These are phyloP conservation scores for Rubia tinctorum DNA, from an alignment of 305 asterid genomes.

Conservation along the genomic window DNA sequence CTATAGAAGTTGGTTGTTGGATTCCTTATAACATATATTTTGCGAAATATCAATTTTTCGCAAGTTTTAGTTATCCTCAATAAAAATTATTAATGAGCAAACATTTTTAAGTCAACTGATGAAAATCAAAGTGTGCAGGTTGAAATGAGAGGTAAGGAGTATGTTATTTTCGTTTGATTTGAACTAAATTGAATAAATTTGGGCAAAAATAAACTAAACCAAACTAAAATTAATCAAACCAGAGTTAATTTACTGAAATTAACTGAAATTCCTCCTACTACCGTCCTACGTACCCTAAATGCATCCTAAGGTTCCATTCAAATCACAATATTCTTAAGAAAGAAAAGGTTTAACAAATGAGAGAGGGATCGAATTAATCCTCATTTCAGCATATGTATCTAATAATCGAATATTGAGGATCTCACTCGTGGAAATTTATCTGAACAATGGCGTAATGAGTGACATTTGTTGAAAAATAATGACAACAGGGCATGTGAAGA, in stretches of 20 bases:
- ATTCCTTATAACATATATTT: no score
- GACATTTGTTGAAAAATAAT: background rate
- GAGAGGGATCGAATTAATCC: background rate
- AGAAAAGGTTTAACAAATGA: background rate
- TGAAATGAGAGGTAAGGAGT: no score
- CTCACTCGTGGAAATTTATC: slow-evolving; percentile 16
- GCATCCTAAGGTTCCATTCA: background rate
- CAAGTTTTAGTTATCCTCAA: no score
- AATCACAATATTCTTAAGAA: background rate
- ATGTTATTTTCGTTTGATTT: no score
- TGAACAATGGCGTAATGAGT: background rate
- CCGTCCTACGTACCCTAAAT: background rate
- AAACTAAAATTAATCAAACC: no score
- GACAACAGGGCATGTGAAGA: slow-evolving; percentile 5
- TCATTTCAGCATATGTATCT: background rate
- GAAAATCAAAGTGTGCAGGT: no score
- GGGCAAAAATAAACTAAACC: background rate
- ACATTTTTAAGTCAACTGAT: no score
- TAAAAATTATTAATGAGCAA: no score
- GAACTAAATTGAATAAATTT: no score
- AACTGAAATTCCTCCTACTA: background rate
- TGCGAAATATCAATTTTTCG: no score
- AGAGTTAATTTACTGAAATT: no score
- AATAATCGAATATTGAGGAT: slow-evolving; percentile 4
- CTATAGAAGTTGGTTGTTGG: no score